Evolutionary conservation across 306 rosid species (phyloP).

Genomic region (Astragalus membranaceus): DNA sequence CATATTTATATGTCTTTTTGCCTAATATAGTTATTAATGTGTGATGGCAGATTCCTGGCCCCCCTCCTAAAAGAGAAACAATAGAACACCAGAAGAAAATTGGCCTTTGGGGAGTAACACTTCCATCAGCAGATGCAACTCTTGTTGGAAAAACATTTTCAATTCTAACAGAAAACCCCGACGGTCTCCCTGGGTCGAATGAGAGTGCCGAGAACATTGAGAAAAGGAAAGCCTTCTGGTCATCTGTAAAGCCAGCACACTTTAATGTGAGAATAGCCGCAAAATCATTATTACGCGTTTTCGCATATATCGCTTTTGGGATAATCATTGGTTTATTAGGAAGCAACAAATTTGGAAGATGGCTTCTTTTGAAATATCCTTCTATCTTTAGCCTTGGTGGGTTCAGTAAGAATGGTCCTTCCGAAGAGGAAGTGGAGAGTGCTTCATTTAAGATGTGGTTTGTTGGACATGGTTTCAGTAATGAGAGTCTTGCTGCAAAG

Average conservation of each 20-base stretch:
- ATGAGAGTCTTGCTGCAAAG: slow-evolving; percentile 27
- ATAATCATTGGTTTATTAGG: slow-evolving; percentile 60
- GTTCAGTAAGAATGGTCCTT: slow-evolving; percentile 74
- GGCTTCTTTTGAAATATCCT: slow-evolving; percentile 77
- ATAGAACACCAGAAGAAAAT: slow-evolving; percentile 64
- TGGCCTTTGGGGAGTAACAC: slow-evolving; percentile 61
- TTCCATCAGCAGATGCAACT: slow-evolving; percentile 78
- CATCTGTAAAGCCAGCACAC: slow-evolving; percentile 66
- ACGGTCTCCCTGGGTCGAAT: slow-evolving; percentile 60
- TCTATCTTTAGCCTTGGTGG: slow-evolving; percentile 65
- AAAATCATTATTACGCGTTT: slow-evolving; percentile 49
- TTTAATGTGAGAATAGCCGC: slow-evolving; percentile 67
- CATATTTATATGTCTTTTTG: not conserved
- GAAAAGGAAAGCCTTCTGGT: slow-evolving; percentile 64
- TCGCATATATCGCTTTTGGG: slow-evolving; percentile 34
- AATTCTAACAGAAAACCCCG: slow-evolving; percentile 51
- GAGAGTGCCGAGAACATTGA: slow-evolving; percentile 44
- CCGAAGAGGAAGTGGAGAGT: slow-evolving; percentile 65
- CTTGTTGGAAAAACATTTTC: slow-evolving; percentile 67
- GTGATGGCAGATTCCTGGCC: slow-evolving; percentile 68
- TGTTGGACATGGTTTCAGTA: slow-evolving; percentile 60
- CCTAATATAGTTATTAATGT: not conserved
- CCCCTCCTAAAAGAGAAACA: slow-evolving; percentile 45
- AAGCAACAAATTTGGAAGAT: slow-evolving; percentile 47
- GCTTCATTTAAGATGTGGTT: slow-evolving; percentile 91